Base-by-base conservation (phyloP, 257 asterid genomes). In the Eustoma russellianum region DNA sequence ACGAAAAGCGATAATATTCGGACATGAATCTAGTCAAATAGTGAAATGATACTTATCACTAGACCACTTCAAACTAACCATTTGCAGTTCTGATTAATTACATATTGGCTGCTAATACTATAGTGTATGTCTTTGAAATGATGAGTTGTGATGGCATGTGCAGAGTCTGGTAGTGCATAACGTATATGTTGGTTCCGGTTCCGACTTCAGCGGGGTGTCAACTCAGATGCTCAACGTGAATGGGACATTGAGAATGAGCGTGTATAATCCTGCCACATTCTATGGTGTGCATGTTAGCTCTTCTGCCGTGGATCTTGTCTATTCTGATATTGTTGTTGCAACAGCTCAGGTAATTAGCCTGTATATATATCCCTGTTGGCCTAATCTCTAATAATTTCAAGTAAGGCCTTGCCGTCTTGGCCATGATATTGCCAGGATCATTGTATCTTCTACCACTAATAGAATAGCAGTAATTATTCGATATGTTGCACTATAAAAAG, bases 261-360 rank as follows among this genome's bases (percentile, higher is more conserved):
- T 91, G 5, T 79, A 87, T 70, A 91, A 91, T 69, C 96, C 98
- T 0, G 98, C 96, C 46, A 80, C 96, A 17, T 91, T 91, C 70
- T 91, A 62, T 16, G 98, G 96, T 12, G 69, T 91, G 65, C 98
- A 80, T 50, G 85, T 91, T 48, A 87, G 85, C 56, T 68, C 98
- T 28, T 68, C 92, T 14, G 91, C 94, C 9, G 73, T 91, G 62
- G 82, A 77, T 71, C 95, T 91, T 65, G 34, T 84, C 62, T 91
- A 77, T 48, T 82, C 89, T 0, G 94, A 87, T 46, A 71, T 91
- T 1, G 82, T 66, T 3, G 86, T 87, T 61, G 98, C 94, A 45
- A 82, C 83, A 7, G 98, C 92, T 24, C 76, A 83, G 95, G 98
- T 84, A 70, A 46, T 47, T 30, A 51, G 33, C 58, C 54, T 35